Evolutionary conservation across 768 basidiomycete species (phyloP), one percentile per base, ranked within the genome.

Genomic region (Cytidiella melzeri): DNA sequence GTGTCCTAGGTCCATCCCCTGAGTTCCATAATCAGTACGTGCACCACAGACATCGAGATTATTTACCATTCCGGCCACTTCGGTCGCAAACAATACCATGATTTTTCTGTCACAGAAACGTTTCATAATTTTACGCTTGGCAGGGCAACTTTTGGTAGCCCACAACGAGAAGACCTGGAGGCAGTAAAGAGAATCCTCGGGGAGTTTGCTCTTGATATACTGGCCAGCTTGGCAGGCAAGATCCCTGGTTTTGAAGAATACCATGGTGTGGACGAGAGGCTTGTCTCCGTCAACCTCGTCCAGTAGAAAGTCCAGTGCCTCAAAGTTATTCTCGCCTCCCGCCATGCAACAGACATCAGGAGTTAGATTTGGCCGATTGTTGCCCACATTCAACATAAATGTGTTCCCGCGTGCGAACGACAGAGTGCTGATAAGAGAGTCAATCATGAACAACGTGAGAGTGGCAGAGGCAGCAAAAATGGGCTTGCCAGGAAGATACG

Each of bases 341-440:
- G 10, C 28, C 45, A 46, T 46, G 15, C 5, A 10, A 15, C 24
- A 13, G 4, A 46, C 30, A n/a, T 5, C 12, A 11, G 45, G 4
- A 5, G 13, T 46, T 5, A 46, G 10, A 23, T 34, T 46, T n/a
- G 15, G 27, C 15, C 28, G 24, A 21, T 34, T 30, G 21, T 46
- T 46, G 12, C 45, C 45, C 27, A 46, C 9, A 28, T 46, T 46
- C 13, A 46, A 11, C 4, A 34, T 7, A n/a, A 28, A 46, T 7
- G 21, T 5, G 12, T 34, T 28, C 12, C 12, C 30, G 30, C 30
- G 30, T 34, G 30, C 7, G 15, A 15, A 7, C 30, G 30, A 34
- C 6, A 48, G 37, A 6, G 3, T 4, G 25, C 10, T 15, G 38
- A 27, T 13, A 25, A 69, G 55, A 4, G 70, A 62, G 12, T 45